Base-by-base conservation (phyloP, 2,329 filamentous ascomycete species). In the Ceratocystis cacaofunesta region DNA sequence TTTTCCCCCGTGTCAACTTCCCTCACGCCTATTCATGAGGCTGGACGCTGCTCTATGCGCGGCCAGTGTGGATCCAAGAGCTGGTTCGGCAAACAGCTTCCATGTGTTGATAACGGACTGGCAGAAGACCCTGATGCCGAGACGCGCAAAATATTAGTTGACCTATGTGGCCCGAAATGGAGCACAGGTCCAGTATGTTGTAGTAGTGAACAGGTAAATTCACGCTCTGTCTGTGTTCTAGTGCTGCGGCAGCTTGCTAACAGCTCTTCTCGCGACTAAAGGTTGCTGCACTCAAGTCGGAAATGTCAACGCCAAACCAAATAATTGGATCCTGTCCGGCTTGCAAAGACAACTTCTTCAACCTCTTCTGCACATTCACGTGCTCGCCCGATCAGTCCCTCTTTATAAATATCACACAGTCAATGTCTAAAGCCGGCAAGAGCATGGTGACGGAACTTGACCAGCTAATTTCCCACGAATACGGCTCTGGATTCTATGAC, bases 341-440 rank as follows among this genome's bases (percentile, higher is more conserved):
- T 41, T 99, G 94, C 82, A 95, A 94, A 76, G 88, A 92, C 71
- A 99, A 99, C 79, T 99, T 99, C 79, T 97, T 90, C 80, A 95
- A 99, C 77, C 80, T 95, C 57, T 99, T 99, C 75, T 99, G 94
- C 78, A 95, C 91, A 3, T 97, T 99, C 73, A 97, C 92, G 1
- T 99, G 95, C 78, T 99, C 94, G 3, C 92, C 95, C 5, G 88
- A 99, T 72, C 94, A 99, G 74, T 96, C 91, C 0, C 79, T 95
- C 0, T 99, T 99, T 72, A 80, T 99, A 73, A 99, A 99, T 72
- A 85, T 99, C 55, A 97, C 94, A 10, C 77, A 85, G 64, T 88
- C 86, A 0, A 82, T 83, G 68, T 75, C 81, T 25, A 89, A 84
- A 73, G 77, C 75, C 57, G 80, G 77, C 46, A 84, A 84, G 70